These are phyloP conservation scores for Logfia minima DNA, from an alignment of 129 eudicot species.

Conservation along the genomic window DNA sequence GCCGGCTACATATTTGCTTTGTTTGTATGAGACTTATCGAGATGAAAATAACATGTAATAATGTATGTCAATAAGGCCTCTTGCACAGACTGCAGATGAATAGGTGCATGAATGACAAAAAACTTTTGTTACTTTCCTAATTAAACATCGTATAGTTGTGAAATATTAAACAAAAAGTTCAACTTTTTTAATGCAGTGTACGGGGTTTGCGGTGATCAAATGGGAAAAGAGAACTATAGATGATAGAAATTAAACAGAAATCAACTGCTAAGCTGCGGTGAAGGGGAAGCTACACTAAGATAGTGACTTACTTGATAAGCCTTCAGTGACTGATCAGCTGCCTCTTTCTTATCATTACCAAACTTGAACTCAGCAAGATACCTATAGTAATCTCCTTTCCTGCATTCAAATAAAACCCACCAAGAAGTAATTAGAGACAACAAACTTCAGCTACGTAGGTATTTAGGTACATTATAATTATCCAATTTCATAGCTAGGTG, in stretches of 20 bases:
- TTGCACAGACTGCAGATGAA: neutral
- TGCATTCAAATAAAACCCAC: slow-evolving; percentile 20
- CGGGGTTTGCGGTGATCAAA: neutral
- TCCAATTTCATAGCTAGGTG: slow-evolving; percentile 3
- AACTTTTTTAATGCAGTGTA: neutral
- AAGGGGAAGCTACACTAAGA: neutral
- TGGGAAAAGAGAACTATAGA: neutral
- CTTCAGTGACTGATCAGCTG: slow-evolving; percentile 52
- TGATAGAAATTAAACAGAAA: neutral
- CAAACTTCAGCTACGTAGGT: neutral
- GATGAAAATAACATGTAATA: neutral
- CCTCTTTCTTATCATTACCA: slow-evolving; percentile 55
- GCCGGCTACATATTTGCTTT: neutral
- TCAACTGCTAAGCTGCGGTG: neutral
- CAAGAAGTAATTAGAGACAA: neutral
- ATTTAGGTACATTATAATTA: neutral
- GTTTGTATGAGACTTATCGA: neutral
- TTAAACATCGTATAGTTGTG: neutral
- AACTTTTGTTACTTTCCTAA: neutral
- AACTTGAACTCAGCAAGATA: slow-evolving; percentile 58
- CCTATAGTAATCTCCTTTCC: slow-evolving; percentile 63
- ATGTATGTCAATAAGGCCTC: neutral
- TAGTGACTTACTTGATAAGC: slow-evolving; percentile 49
- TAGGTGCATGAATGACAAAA: neutral
- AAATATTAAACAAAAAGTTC: neutral